Percentiles rank a stretch among this genome's conserved stretches.
Conservation (phyloP, 139 green algal genomes). For the Chlamydomonas sphaeroides region DNA sequence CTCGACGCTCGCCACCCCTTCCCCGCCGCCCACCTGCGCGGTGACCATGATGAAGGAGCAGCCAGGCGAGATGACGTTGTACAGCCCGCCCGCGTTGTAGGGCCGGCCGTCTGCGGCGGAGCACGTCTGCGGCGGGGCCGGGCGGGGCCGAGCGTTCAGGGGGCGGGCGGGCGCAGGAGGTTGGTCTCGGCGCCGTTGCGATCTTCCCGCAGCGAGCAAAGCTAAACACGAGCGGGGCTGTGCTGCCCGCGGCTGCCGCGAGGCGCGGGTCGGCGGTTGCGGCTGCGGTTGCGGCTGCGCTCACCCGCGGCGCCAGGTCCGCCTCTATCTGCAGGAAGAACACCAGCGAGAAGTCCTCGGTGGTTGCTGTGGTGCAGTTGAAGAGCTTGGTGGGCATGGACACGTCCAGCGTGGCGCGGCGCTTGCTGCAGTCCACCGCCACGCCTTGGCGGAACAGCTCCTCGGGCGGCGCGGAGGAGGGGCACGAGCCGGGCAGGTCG, state of each 20-base stretch:
- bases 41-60: constrained; percentile 28
- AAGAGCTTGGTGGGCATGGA: background rate
- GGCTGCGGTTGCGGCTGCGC: too few relatives aligned
- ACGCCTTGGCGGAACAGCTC: background rate
- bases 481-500: background rate
- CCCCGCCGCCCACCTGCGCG: too few relatives aligned
- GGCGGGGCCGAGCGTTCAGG: background rate
- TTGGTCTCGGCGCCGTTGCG: too few relatives aligned
- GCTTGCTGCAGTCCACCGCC: constrained; percentile 4
- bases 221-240: too few relatives aligned
- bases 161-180: background rate
- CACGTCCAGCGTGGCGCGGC: constrained; percentile 3
- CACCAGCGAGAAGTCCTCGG: constrained; percentile 4
- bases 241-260: too few relatives aligned
- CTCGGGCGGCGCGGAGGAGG: background rate
- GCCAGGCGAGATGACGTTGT: background rate
- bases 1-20: too few relatives aligned
- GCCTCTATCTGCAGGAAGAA: constrained; percentile 18
- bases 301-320: background rate
- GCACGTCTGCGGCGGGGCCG: constrained; percentile 13
- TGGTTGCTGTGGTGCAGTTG: constrained; percentile 18
- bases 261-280: too few relatives aligned
- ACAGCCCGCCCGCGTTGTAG: background rate
- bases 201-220: too few relatives aligned
- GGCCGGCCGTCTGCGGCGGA: background rate